phyloP scores from a whole-genome alignment of 2,329 filamentous ascomycete genomes.

The Calonectria pauciramosa region DNA sequence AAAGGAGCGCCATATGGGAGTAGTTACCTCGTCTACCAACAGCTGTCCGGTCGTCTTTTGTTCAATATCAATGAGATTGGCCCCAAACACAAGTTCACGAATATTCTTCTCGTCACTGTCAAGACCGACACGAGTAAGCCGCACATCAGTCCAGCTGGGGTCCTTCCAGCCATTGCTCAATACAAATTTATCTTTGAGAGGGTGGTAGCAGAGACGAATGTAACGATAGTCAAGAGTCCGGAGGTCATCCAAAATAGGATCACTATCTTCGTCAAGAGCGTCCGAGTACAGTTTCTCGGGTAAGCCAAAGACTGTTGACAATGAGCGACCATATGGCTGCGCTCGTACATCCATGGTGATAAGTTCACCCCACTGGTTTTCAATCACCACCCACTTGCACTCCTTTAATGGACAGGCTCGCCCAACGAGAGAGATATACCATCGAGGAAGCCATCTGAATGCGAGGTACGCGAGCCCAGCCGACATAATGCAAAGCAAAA shows the following conservation, averaged over 20 bases:
- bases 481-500: constrained; percentile 78
- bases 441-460: constrained; percentile 90
- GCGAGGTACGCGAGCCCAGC: constrained; percentile 86
- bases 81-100: constrained; percentile 88
- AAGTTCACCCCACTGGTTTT: constrained; percentile 98
- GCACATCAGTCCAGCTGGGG: constrained; percentile 85
- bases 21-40: constrained; percentile 84
- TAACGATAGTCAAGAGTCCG: constrained; percentile 93
- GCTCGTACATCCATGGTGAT: constrained; percentile 77
- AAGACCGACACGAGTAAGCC: constrained; percentile 81
- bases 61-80: constrained; percentile 92
- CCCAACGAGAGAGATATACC: constrained; percentile 84
- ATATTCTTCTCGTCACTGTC: constrained; percentile 90
- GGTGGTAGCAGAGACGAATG: constrained; percentile 92
- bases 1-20: background rate
- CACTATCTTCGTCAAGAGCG: constrained; percentile 71
- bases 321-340: constrained; percentile 65
- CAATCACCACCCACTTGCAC: constrained; percentile 93
- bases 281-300: constrained; percentile 71
- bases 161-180: constrained; percentile 95
- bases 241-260: constrained; percentile 82
- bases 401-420: constrained; percentile 76
- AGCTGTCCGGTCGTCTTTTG: constrained; percentile 88
- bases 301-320: constrained; percentile 76
- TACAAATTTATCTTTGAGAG: constrained; percentile 88